phyloP scores from a whole-genome alignment of 2,329 filamentous ascomycete genomes.

The Trematosphaeria pertusa region DNA sequence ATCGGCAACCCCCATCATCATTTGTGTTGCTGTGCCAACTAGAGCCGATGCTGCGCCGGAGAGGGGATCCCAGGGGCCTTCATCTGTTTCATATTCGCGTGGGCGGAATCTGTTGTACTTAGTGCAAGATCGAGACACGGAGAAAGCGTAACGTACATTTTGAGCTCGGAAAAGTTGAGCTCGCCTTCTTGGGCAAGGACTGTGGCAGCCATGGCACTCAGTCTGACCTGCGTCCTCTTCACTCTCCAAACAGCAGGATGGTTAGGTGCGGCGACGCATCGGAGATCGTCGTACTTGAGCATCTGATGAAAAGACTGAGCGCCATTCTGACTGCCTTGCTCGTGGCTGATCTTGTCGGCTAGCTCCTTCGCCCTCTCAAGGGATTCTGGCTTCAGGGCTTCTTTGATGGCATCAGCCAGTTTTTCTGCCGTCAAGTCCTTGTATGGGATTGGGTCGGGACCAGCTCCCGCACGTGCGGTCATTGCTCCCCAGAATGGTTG shows the following conservation, averaged over 20 bases:
- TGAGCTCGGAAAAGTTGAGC: slow-evolving; percentile 46
- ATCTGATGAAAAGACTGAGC: slow-evolving; percentile 49
- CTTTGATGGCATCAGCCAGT: slow-evolving; percentile 46
- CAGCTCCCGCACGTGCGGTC: slow-evolving; percentile 50
- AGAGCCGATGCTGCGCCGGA: slow-evolving; percentile 72
- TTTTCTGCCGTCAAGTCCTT: slow-evolving; percentile 50
- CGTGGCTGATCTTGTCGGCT: slow-evolving; percentile 45
- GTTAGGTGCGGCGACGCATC: slow-evolving; percentile 42
- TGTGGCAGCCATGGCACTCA: slow-evolving; percentile 48
- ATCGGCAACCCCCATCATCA: slow-evolving; percentile 84
- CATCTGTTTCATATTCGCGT: slow-evolving; percentile 49
- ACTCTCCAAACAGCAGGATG: slow-evolving; percentile 48
- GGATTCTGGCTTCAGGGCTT: slow-evolving; percentile 46
- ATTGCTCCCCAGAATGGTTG: slow-evolving; percentile 53
- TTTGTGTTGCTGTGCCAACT: slow-evolving; percentile 80
- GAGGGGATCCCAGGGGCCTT: slow-evolving; percentile 50
- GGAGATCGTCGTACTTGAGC: slow-evolving; percentile 47
- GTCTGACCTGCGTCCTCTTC: slow-evolving; percentile 44
- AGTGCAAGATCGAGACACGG: slow-evolving; percentile 2
- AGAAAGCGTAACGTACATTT: slow-evolving; percentile 37
- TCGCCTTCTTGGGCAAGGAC: slow-evolving; percentile 47
- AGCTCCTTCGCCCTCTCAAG: slow-evolving; percentile 46
- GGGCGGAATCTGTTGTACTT: slow-evolving; percentile 39
- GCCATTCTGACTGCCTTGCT: slow-evolving; percentile 45
- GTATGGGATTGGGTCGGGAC: slow-evolving; percentile 48